Evolutionary conservation across 306 rosid genomes (phyloP).

Genomic region (Sechiopsis laciniata): DNA sequence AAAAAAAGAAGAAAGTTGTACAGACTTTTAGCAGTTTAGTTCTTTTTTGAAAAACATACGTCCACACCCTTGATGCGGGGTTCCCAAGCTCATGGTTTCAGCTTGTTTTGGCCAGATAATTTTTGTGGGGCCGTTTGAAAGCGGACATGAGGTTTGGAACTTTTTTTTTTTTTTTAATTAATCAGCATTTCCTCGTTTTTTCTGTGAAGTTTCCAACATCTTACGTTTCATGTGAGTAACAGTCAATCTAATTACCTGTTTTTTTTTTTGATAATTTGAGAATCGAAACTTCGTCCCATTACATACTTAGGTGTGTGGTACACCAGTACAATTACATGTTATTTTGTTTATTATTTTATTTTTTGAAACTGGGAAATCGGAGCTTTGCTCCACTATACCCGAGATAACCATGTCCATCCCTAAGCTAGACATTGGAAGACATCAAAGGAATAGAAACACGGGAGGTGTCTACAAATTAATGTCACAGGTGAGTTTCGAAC

Average conservation of each 20-base stretch:
- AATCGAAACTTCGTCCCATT: too few species aligned
- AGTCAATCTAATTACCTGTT: not conserved
- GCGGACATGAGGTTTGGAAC: not conserved
- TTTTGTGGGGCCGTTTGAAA: not conserved
- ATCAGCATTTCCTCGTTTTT: not conserved
- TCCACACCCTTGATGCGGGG: not conserved
- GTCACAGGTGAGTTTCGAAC: too few species aligned
- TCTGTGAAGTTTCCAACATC: not conserved
- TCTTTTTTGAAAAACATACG: not conserved
- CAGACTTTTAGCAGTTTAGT: not conserved
- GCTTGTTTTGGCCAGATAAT: slow-evolving; percentile 9
- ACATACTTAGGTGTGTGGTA: too few species aligned
- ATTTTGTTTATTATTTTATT: too few species aligned
- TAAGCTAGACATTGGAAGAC: too few species aligned
- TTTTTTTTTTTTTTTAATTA: not conserved
- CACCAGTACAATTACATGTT: too few species aligned
- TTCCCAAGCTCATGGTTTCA: slow-evolving; percentile 2
- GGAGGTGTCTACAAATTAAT: too few species aligned
- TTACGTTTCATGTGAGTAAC: not conserved
- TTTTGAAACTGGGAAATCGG: too few species aligned
- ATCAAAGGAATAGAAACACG: too few species aligned
- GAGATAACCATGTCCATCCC: too few species aligned
- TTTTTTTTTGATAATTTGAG: too few species aligned
- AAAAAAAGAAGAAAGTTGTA: not conserved
- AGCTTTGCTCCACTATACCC: too few species aligned